Percentiles rank a stretch among this genome's conserved stretches.
Conservation (phyloP, 2,329 filamentous ascomycete species). For the Lachnellula willkommii region DNA sequence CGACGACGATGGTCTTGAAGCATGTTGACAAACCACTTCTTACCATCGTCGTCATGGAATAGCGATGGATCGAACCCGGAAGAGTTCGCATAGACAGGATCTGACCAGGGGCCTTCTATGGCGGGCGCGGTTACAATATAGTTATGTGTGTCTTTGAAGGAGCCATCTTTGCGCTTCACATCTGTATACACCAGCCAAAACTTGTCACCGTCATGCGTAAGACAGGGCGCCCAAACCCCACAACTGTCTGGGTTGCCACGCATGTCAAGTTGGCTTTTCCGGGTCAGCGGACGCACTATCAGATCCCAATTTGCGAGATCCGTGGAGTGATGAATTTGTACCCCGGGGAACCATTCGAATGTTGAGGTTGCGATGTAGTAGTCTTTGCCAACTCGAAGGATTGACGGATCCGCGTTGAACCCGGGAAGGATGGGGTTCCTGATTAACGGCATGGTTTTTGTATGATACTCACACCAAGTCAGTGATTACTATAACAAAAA, state of each 20-base stretch:
- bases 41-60: constrained; percentile 52
- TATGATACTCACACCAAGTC: no score
- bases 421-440: constrained; percentile 41
- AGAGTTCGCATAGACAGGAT: constrained; percentile 54
- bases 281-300: constrained; percentile 41
- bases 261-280: constrained; percentile 50
- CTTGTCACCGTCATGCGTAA: constrained; percentile 53
- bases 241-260: constrained; percentile 55
- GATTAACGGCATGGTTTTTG: constrained; percentile 9
- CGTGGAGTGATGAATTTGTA: constrained; percentile 47
- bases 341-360: constrained; percentile 50
- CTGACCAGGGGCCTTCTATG: constrained; percentile 57
- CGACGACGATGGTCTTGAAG: constrained; percentile 49
- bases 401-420: constrained; percentile 50
- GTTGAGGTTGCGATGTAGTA: constrained; percentile 50
- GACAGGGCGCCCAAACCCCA: constrained; percentile 60
- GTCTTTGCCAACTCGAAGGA: constrained; percentile 43
- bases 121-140: constrained; percentile 52
- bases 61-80: constrained; percentile 59
- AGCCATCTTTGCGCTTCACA: constrained; percentile 62
- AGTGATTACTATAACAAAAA: no score
- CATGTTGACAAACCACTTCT: constrained; percentile 55
- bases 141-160: constrained; percentile 59
- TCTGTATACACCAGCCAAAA: constrained; percentile 63
- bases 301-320: constrained; percentile 39